Conservation (phyloP, 2,329 filamentous ascomycete genomes). For the Leptographium wingfieldii region DNA sequence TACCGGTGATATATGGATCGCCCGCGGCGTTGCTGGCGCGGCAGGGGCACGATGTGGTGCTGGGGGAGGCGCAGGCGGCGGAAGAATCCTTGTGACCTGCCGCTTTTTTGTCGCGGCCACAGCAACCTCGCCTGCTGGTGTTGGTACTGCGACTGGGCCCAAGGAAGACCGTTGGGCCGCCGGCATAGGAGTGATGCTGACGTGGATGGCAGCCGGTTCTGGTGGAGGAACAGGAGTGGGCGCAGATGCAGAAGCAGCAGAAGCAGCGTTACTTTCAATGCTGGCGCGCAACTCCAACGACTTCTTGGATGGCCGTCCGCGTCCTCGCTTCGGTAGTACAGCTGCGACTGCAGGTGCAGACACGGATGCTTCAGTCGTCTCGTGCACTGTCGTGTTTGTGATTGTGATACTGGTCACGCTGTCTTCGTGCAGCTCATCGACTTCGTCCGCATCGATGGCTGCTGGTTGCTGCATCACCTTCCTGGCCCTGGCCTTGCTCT, state of each 20-base stretch:
- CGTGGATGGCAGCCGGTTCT: not conserved
- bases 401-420: constrained; percentile 13
- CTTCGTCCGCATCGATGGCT: not conserved
- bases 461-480: not conserved
- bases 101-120: not conserved
- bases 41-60: not conserved
- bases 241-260: constrained; percentile 1
- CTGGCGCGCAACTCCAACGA: constrained; percentile 9
- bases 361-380: constrained; percentile 2
- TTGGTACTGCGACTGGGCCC: not conserved
- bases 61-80: not conserved
- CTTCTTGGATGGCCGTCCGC: constrained; percentile 22
- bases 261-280: not conserved
- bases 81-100: not conserved
- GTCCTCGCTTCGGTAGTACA: constrained; percentile 16
- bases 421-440: constrained; percentile 14
- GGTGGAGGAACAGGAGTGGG: not conserved
- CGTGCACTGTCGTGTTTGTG: constrained; percentile 14
- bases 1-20: constrained; percentile 27
- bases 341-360: not conserved
- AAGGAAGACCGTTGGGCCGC: not conserved
- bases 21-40: constrained; percentile 28
- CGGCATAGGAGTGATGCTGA: not conserved
- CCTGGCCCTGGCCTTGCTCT: constrained; percentile 4
- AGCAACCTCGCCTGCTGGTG: not conserved